These are phyloP conservation scores for Diaporthe longicolla DNA, from an alignment of 2,329 filamentous ascomycete species.

Conservation along the genomic window DNA sequence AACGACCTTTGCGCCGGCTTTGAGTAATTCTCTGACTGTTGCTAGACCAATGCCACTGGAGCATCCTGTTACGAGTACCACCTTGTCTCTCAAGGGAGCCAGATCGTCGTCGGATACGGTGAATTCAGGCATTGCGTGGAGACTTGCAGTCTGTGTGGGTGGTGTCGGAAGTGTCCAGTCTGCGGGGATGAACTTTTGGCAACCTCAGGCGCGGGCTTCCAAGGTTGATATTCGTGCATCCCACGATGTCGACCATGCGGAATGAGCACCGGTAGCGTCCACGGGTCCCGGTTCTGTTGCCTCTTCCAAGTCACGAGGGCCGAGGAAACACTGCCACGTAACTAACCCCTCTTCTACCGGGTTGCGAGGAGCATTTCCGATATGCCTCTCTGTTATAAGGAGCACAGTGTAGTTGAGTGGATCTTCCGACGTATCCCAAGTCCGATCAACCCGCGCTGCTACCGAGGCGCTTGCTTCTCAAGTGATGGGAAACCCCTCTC, in stretches of 20 bases:
- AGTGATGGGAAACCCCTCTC: slow-evolving; percentile 28
- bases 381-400: neutral
- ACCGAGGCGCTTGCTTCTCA: neutral
- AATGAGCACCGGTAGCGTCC: too few relatives aligned
- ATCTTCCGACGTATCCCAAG: neutral
- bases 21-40: slow-evolving; percentile 10
- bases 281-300: neutral
- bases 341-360: neutral
- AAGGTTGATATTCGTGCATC: neutral
- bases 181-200: neutral
- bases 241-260: neutral
- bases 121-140: slow-evolving; percentile 13
- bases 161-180: neutral
- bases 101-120: slow-evolving; percentile 7
- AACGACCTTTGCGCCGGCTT: slow-evolving; percentile 6
- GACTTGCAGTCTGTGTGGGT: neutral
- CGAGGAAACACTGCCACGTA: neutral
- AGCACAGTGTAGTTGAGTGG: neutral
- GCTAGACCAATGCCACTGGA: slow-evolving; percentile 26
- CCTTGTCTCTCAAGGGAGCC: neutral
- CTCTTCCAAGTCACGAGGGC: neutral
- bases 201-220: too few relatives aligned
- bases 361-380: neutral
- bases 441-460: neutral
- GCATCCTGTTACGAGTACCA: slow-evolving; percentile 13